phyloP scores from a whole-genome alignment of 805 yeast genomes.

The Kuraishia ogatae region DNA sequence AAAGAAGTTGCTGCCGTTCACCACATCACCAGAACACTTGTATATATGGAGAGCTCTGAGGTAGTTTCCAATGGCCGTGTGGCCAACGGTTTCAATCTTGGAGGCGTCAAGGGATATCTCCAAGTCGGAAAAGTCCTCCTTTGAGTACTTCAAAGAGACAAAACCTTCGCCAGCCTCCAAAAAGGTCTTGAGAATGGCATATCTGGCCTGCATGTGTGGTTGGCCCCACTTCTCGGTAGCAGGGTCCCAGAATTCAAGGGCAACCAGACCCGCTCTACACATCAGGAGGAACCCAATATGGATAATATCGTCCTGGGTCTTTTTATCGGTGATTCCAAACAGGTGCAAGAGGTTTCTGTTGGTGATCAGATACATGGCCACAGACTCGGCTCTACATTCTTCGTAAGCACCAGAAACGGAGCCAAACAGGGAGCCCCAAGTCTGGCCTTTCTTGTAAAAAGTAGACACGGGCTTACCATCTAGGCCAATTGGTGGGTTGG shows the following conservation, averaged over 20 bases:
- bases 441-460: conserved; percentile 71
- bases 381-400: conserved; percentile 89
- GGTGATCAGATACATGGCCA: conserved; percentile 73
- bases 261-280: conserved; percentile 84
- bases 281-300: conserved; percentile 66
- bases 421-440: conserved; percentile 88
- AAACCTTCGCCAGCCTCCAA: conserved; percentile 55
- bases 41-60: conserved; percentile 65
- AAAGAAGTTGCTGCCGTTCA: conserved; percentile 55
- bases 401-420: conserved; percentile 80
- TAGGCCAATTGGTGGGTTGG: conserved; percentile 51
- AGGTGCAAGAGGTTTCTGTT: conserved; percentile 59
- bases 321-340: conserved; percentile 53
- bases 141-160: conserved; percentile 40
- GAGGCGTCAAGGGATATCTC: conserved; percentile 47
- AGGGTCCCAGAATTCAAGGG: conserved; percentile 86
- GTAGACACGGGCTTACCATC: conserved; percentile 57
- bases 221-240: conserved; percentile 81
- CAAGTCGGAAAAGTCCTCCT: conserved; percentile 49
- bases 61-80: conserved; percentile 63
- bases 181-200: conserved; percentile 71
- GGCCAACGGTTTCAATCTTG: conserved; percentile 63
- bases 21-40: conserved; percentile 71
- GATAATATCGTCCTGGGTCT: conserved; percentile 56
- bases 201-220: conserved; percentile 91